Conservation (phyloP, 345 rosid species). For the Rhodamnia rubescens region DNA sequence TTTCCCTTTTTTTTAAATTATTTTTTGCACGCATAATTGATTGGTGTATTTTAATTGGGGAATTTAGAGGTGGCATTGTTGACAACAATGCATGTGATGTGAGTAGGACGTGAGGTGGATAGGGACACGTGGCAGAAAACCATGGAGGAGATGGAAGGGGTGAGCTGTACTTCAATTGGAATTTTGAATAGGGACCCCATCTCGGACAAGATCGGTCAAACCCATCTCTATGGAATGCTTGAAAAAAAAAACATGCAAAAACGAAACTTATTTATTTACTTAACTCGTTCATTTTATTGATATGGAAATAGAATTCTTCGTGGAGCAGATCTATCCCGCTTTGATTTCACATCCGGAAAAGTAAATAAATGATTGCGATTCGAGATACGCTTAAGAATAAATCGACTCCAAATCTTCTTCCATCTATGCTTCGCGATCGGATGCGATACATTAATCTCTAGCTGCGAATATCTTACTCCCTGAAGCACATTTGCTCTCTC, state of each 20-base stretch:
- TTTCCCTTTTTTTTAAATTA: neutral
- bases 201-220: neutral
- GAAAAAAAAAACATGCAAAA: neutral
- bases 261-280: neutral
- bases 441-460: neutral
- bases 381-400: rapidly evolving
- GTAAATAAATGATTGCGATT: neutral
- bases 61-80: neutral
- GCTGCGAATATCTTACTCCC: neutral
- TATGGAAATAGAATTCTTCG: too few species aligned
- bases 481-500: neutral
- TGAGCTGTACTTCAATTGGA: neutral
- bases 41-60: neutral
- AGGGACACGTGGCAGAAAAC: neutral
- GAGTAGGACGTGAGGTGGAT: neutral
- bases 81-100: neutral
- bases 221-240: neutral
- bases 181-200: neutral
- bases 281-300: too few species aligned
- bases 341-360: neutral
- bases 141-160: neutral
- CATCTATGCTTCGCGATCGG: neutral
- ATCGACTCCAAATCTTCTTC: neutral
- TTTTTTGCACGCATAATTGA: too few species aligned
- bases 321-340: neutral